Conservation (phyloP, 1,284 basidiomycete species). For the Ganoderma sinense region DNA sequence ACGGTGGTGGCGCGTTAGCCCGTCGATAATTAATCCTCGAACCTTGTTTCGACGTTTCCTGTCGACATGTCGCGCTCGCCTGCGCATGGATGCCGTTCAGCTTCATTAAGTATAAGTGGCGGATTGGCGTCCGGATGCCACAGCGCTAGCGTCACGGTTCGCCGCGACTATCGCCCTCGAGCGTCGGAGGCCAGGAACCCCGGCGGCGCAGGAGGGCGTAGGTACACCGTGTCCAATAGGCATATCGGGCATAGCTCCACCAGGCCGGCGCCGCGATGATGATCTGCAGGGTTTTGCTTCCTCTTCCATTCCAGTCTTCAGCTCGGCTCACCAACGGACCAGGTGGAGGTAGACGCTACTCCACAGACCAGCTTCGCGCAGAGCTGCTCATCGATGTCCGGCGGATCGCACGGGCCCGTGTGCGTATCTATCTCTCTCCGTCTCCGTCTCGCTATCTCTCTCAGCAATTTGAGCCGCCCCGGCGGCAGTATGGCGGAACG, state of each 20-base stretch:
- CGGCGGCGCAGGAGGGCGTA: not conserved
- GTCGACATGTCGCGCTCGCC: not conserved
- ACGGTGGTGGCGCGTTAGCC: not conserved
- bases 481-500: not conserved
- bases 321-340: not conserved
- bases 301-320: not conserved
- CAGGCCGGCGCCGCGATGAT: not conserved
- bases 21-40: not conserved
- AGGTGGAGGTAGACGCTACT: not conserved
- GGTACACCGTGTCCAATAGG: not conserved
- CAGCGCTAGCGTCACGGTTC: too few relatives aligned
- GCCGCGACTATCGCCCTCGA: not conserved
- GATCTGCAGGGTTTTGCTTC: not conserved
- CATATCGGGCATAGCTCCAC: not conserved
- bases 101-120: too few relatives aligned
- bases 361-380: not conserved
- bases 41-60: conserved; percentile 3
- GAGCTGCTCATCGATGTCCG: not conserved
- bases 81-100: not conserved
- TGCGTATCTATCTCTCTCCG: not conserved
- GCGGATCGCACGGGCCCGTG: not conserved
- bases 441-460: not conserved
- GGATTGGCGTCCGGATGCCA: not conserved
- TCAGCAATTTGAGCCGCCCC: not conserved
- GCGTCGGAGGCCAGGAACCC: not conserved